Evolutionary conservation across 345 rosid genomes (phyloP).

Genomic region (Citrus reticulata): DNA sequence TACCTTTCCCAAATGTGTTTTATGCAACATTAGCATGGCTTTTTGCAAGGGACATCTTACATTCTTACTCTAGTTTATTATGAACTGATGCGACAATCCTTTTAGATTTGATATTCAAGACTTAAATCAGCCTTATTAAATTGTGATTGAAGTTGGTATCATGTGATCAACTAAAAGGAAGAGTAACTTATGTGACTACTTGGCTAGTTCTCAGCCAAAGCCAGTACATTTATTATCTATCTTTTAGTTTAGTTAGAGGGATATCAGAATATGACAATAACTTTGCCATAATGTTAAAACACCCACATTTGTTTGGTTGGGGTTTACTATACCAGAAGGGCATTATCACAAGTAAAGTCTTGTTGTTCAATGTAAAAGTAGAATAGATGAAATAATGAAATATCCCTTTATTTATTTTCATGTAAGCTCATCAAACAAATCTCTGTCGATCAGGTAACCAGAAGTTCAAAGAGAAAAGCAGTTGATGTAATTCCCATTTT

Average conservation of each 20-base stretch:
- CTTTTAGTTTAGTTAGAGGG: neutral
- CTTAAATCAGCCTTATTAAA: neutral
- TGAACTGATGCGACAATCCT: neutral
- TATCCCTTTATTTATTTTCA: neutral
- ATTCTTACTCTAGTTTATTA: neutral
- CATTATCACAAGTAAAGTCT: neutral
- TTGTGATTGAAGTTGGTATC: neutral
- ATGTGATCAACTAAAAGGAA: neutral
- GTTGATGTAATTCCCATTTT: slow-evolving; percentile 17
- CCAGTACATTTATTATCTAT: neutral
- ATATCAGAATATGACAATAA: neutral
- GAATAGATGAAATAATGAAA: neutral
- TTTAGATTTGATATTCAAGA: neutral
- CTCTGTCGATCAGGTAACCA: slow-evolving; percentile 38
- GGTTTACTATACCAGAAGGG: neutral
- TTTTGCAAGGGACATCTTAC: neutral
- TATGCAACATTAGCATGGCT: neutral
- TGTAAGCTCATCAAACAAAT: neutral
- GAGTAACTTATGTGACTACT: neutral
- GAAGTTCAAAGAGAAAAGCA: slow-evolving; percentile 59
- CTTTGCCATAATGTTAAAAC: neutral
- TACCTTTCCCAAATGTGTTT: too few species aligned
- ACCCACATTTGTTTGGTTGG: neutral
- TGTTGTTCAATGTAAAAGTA: neutral
- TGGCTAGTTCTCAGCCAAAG: neutral